A percentile compares a stretch with the other conserved stretches of the same genome.
phyloP scores from a whole-genome alignment of 108 stramenopile genomes.

The Nitzschia palea region DNA sequence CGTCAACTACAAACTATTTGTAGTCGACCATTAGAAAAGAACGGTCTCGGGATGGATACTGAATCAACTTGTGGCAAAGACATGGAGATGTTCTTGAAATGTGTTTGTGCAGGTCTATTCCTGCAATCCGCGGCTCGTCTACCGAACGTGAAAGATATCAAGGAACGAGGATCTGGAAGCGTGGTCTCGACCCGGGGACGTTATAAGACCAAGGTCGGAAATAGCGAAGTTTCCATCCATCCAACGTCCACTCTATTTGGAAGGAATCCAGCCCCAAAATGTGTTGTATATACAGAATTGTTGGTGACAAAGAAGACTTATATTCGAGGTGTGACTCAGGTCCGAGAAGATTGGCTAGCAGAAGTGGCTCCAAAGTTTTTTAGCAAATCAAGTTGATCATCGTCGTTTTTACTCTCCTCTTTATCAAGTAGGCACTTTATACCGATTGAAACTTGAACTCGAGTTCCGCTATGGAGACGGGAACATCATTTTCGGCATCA shows the following conservation, averaged over 20 bases:
- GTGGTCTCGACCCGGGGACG: slow-evolving; percentile 79
- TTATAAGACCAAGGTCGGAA: slow-evolving; percentile 91
- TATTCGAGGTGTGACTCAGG: slow-evolving; percentile 81
- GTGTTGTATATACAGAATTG: slow-evolving; percentile 95
- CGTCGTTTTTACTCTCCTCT: background rate
- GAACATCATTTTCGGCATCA: slow-evolving; percentile 77
- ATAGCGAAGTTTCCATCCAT: slow-evolving; percentile 88
- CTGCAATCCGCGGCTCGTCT: slow-evolving; percentile 79
- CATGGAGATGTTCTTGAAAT: slow-evolving; percentile 72
- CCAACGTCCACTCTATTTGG: slow-evolving; percentile 92
- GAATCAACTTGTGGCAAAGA: slow-evolving; percentile 59
- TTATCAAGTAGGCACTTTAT: background rate
- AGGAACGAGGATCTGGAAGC: slow-evolving; percentile 60
- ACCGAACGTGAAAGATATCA: slow-evolving; percentile 40
- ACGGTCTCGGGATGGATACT: slow-evolving; percentile 73
- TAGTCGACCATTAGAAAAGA: slow-evolving; percentile 34
- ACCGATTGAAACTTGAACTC: slow-evolving; percentile 69
- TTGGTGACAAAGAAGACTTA: slow-evolving; percentile 77
- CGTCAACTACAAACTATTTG: slow-evolving; percentile 66
- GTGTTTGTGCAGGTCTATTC: slow-evolving; percentile 90
- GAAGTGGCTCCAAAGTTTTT: slow-evolving; percentile 60
- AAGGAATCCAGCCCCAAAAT: slow-evolving; percentile 88
- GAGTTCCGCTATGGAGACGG: slow-evolving; percentile 64
- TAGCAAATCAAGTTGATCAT: slow-evolving; percentile 1
- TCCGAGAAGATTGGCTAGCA: slow-evolving; percentile 79